These are phyloP conservation scores for Chamaecyparis obtusa DNA, from an alignment of 75 land plant genomes.

Conservation along the genomic window DNA sequence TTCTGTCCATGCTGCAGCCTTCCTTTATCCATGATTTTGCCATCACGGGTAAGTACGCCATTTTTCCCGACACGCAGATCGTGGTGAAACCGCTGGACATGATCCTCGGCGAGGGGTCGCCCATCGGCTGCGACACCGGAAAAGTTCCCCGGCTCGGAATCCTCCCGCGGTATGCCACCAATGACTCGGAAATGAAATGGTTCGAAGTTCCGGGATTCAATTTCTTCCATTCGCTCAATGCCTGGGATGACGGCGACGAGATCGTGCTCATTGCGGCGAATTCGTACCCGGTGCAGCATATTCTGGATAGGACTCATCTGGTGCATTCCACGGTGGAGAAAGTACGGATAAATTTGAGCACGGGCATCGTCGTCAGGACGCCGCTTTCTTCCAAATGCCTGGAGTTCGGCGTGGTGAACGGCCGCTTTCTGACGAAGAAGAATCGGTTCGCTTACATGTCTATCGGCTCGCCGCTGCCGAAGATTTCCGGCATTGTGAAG, in stretches of 20 bases:
- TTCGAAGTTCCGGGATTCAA: conserved; percentile 57
- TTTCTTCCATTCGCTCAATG: conserved; percentile 78
- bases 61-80: conserved; percentile 72
- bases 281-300: conserved; percentile 44
- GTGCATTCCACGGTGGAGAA: conserved; percentile 47
- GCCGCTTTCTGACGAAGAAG: conserved; percentile 39
- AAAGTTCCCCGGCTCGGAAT: conserved; percentile 65
- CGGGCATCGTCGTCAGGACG: conserved; percentile 37
- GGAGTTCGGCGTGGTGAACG: conserved; percentile 68
- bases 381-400: conserved; percentile 49
- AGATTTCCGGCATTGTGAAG: conserved; percentile 68
- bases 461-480: conserved; percentile 59
- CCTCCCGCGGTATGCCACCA: conserved; percentile 27
- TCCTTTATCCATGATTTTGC: conserved; percentile 84
- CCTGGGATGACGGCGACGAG: conserved; percentile 63
- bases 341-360: conserved; percentile 49
- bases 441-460: conserved; percentile 58
- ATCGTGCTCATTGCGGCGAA: conserved; percentile 60
- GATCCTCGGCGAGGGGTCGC: conserved; percentile 51
- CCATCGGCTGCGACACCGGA: conserved; percentile 37
- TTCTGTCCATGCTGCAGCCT: conserved; percentile 29
- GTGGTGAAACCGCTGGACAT: conserved; percentile 60
- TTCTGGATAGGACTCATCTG: conserved; percentile 46
- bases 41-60: conserved; percentile 50
- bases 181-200: conserved; percentile 41